Base-by-base conservation (phyloP, 495 filamentous ascomycete genomes). In the Lasiosphaeriaceae sp. region DNA sequence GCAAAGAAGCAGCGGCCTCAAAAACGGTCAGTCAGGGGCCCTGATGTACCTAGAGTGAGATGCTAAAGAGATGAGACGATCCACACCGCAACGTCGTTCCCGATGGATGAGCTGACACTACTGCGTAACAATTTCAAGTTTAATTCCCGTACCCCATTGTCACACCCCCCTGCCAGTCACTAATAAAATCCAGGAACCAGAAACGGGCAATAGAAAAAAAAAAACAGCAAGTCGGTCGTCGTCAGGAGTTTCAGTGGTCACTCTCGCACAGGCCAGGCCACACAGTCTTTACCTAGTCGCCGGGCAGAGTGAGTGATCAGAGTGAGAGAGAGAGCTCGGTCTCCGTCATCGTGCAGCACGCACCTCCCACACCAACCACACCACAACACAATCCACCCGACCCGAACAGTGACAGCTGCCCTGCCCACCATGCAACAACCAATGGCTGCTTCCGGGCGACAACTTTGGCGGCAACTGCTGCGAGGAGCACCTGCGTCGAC, bases 391-490 rank as follows among this genome's bases (percentile, higher is more conserved):
- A n/a, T n/a, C n/a, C 43, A 47, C 52, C n/a, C 24, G 34, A 14
- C 39, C 52, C 4, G 37, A 14, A 14, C 34, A 37, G 0, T 17
- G 39, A 43, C 26, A 31, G 26, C 39, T 43, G 14, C 19, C 29
- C 24, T 44, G n/a, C 29, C 49, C 44, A 34, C 21, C 21, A 58
- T 54, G 21, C 35, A 23, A 43, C 50, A 60, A 44, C 60, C 62
- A 62, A 70, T 68, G 58, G 57, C 62, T 35, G 62, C 65, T 52
- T 61, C 59, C 23, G 61, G 55, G 34, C 58, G 65, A 59, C 68
- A 66, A 60, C 59, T 56, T 56, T 67, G 66, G 66, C 68, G 59
- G 62, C 62, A 69, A 48, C 58, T 69, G 59, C 24, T 59, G 47
- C 61, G 22, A 11, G 47, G 51, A 49, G 2, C 50, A 41, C 17